phyloP scores from a whole-genome alignment of 2,329 filamentous ascomycete genomes.

The Cryphonectria nitschkei region DNA sequence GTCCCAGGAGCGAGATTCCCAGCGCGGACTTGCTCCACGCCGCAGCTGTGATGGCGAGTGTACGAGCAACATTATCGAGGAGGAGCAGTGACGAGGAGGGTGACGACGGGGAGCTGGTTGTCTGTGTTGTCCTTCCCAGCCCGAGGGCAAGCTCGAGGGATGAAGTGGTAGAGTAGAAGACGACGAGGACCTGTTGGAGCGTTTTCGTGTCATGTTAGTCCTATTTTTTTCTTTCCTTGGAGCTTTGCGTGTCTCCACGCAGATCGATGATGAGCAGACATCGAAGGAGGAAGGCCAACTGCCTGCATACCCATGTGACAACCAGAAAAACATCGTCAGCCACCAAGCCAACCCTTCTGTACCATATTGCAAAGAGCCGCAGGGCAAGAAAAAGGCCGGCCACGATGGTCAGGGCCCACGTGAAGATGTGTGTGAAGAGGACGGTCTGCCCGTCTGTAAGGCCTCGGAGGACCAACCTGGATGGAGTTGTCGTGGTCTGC shows the following conservation, averaged over 20 bases:
- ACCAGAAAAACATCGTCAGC: slow-evolving; percentile 20
- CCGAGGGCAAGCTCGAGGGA: slow-evolving; percentile 24
- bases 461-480: background rate
- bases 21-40: slow-evolving; percentile 24
- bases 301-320: slow-evolving; percentile 21
- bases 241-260: no score
- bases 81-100: slow-evolving; percentile 15
- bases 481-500: background rate
- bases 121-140: slow-evolving; percentile 1
- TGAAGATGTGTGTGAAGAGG: slow-evolving; percentile 22
- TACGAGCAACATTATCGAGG: slow-evolving; percentile 23
- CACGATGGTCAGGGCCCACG: slow-evolving; percentile 14
- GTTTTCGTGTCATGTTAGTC: background rate
- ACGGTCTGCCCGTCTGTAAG: slow-evolving; percentile 15
- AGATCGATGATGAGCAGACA: no score
- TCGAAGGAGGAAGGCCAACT: background rate
- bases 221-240: background rate
- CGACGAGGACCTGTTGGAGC: slow-evolving; percentile 11
- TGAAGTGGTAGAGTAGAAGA: slow-evolving; percentile 19
- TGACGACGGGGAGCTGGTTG: background rate
- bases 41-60: slow-evolving; percentile 8
- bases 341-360: slow-evolving; percentile 7
- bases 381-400: slow-evolving; percentile 20
- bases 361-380: slow-evolving; percentile 20
- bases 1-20: slow-evolving; percentile 15